phyloP scores from a whole-genome alignment of 805 yeast genomes.

The Monosporozyma servazzii region DNA sequence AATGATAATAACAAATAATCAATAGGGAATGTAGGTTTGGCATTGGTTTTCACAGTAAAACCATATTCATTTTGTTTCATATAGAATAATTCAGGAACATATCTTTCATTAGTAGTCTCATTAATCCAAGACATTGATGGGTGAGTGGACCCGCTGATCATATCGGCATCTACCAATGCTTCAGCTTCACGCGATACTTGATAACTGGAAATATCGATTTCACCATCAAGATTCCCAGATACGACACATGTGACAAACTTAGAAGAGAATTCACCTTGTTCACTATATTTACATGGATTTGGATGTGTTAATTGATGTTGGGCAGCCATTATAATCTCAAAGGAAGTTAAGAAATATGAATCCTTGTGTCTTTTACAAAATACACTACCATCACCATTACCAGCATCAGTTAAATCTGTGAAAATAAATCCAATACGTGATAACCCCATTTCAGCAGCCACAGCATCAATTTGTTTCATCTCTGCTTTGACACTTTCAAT shows the following conservation, averaged over 20 bases:
- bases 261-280: conserved; percentile 62
- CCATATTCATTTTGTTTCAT: conserved; percentile 81
- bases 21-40: conserved; percentile 89
- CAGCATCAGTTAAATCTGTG: conserved; percentile 85
- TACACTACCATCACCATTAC: conserved; percentile 79
- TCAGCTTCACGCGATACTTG: conserved; percentile 87
- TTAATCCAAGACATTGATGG: conserved; percentile 81
- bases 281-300: conserved; percentile 54
- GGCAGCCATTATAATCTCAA: conserved; percentile 80
- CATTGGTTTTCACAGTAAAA: conserved; percentile 75
- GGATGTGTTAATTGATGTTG: conserved; percentile 60
- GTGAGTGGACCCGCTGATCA: conserved; percentile 79
- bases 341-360: conserved; percentile 80
- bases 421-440: conserved; percentile 73
- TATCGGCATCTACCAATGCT: conserved; percentile 76
- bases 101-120: conserved; percentile 60
- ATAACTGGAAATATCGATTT: conserved; percentile 82
- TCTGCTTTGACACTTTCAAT: conserved; percentile 30
- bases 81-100: conserved; percentile 92
- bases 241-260: conserved; percentile 90
- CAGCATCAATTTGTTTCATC: conserved; percentile 42
- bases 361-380: conserved; percentile 88
- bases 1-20: conserved; percentile 79
- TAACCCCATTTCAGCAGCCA: conserved; percentile 55
- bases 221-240: conserved; percentile 80